phyloP scores from a whole-genome alignment of 2,329 filamentous ascomycete genomes.

The Nemania abortiva region DNA sequence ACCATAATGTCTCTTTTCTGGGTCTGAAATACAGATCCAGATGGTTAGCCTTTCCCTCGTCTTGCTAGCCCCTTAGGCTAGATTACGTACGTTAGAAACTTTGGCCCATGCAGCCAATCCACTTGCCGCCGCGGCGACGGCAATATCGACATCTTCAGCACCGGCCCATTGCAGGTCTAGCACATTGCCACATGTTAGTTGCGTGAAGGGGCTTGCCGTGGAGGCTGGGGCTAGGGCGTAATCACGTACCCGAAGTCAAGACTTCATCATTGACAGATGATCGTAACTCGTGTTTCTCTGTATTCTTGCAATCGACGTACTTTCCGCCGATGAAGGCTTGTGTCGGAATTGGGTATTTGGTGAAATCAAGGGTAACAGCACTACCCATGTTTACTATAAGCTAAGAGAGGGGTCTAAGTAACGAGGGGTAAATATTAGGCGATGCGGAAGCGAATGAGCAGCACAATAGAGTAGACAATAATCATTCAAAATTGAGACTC shows the following conservation, averaged over 20 bases:
- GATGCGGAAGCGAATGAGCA: background rate
- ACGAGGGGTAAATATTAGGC: slow-evolving; percentile 6
- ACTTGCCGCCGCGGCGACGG: slow-evolving; percentile 43
- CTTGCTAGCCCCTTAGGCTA: slow-evolving; percentile 20
- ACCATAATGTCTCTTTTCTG: slow-evolving; percentile 37
- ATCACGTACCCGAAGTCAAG: slow-evolving; percentile 33
- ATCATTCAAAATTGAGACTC: background rate
- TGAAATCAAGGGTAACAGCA: slow-evolving; percentile 32
- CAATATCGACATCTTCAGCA: slow-evolving; percentile 44
- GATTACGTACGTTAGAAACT: slow-evolving; percentile 40
- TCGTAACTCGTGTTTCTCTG: slow-evolving; percentile 31
- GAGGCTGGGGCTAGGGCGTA: background rate
- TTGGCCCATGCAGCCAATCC: slow-evolving; percentile 45
- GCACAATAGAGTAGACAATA: background rate
- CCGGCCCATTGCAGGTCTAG: slow-evolving; percentile 41
- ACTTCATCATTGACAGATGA: slow-evolving; percentile 39
- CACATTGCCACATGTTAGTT: slow-evolving; percentile 10
- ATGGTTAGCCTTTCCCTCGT: slow-evolving; percentile 30
- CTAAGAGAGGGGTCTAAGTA: background rate
- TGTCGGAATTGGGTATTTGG: slow-evolving; percentile 34
- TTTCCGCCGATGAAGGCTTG: slow-evolving; percentile 36
- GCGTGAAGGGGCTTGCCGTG: background rate
- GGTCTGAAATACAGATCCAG: slow-evolving; percentile 11
- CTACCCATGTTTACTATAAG: slow-evolving; percentile 22
- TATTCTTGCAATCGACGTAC: slow-evolving; percentile 30